A percentile compares a stretch with the other conserved stretches of the same genome.
Conservation (phyloP, 2,329 filamentous ascomycete species). For the Aureobasidium subglaciale region DNA sequence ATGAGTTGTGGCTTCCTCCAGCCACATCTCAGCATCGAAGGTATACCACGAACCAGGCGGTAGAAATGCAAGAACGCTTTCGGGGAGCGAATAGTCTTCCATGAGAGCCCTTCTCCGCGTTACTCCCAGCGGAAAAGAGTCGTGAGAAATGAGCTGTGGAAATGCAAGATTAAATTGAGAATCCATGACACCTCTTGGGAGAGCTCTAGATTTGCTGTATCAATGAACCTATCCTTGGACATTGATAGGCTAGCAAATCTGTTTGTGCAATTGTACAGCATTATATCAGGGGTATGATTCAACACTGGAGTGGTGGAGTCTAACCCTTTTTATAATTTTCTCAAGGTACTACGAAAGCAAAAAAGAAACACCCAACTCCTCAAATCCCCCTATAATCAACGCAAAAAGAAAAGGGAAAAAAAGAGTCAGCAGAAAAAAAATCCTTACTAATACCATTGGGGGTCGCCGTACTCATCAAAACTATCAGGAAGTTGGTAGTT, state of each 20-base stretch:
- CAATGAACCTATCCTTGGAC: not conserved
- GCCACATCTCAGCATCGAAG: too few relatives aligned
- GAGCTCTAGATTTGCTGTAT: too few relatives aligned
- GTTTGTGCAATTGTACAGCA: not conserved
- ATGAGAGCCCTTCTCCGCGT: too few relatives aligned
- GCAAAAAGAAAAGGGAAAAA: not conserved
- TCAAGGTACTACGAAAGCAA: not conserved
- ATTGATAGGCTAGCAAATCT: not conserved
- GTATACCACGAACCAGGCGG: too few relatives aligned
- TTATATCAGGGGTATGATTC: too few relatives aligned
- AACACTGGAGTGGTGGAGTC: not conserved
- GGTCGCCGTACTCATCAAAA: not conserved
- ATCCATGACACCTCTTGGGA: too few relatives aligned
- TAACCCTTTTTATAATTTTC: not conserved
- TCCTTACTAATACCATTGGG: too few relatives aligned
- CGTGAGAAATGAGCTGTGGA: too few relatives aligned
- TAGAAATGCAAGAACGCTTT: not conserved
- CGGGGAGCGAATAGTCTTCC: not conserved
- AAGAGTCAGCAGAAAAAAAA: not conserved
- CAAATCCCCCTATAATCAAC: too few relatives aligned
- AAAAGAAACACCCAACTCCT: not conserved
- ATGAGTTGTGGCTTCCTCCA: too few relatives aligned
- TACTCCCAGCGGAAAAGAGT: too few relatives aligned
- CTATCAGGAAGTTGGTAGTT: not conserved
- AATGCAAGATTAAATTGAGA: too few relatives aligned